Percentiles rank a stretch among this genome's conserved stretches.
Conservation (phyloP, 352 stramenopile genomes). For the Stephanocyclus meneghinianus region DNA sequence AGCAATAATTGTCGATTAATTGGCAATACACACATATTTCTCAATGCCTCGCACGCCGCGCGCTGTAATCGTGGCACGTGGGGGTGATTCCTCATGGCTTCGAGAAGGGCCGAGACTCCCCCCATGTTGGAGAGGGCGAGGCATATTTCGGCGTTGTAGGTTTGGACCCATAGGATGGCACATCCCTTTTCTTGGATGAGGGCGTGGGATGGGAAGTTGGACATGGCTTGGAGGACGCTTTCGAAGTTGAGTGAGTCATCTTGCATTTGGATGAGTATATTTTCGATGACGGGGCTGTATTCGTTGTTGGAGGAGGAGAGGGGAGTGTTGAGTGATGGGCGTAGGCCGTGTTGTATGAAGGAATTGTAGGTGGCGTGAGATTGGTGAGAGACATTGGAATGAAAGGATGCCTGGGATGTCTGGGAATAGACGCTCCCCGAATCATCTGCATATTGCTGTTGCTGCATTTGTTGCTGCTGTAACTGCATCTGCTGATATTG, state of each 20-base stretch:
- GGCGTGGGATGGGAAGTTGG: conserved; percentile 29
- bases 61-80: conserved; percentile 16
- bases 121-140: conserved; percentile 34
- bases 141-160: conserved; percentile 46
- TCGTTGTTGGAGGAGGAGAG: neutral
- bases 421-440: conserved; percentile 35
- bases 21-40: conserved; percentile 32
- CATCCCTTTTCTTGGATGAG: conserved; percentile 50
- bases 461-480: conserved; percentile 16
- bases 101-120: conserved; percentile 34
- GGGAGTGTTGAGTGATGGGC: neutral
- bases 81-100: conserved; percentile 46
- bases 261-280: conserved; percentile 18
- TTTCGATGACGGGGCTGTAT: conserved; percentile 17
- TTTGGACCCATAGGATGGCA: conserved; percentile 47
- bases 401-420: conserved; percentile 20
- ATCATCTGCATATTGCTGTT: conserved; percentile 35
- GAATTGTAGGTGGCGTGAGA: conserved; percentile 37
- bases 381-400: conserved; percentile 28
- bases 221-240: conserved; percentile 40
- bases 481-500: conserved; percentile 31
- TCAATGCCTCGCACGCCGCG: conserved; percentile 27
- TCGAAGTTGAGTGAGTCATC: conserved; percentile 33
- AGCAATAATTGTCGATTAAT: conserved; percentile 40
- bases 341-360: conserved; percentile 8